phyloP scores from a whole-genome alignment of 768 basidiomycete species.

The Amanita muscaria region DNA sequence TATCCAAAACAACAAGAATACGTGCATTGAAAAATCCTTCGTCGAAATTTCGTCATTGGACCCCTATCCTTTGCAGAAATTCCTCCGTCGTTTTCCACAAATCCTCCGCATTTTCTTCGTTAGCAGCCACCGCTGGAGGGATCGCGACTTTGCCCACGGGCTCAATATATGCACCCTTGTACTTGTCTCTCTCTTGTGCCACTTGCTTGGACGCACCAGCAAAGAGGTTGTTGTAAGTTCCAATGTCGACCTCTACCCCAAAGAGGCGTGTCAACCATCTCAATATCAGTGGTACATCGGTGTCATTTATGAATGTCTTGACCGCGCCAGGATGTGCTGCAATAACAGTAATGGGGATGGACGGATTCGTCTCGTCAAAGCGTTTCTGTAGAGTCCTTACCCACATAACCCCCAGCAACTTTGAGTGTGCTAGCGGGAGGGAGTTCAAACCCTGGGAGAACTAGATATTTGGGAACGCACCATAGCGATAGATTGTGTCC shows the following conservation, averaged over 20 bases:
- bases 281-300: slow-evolving; percentile 7
- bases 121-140: slow-evolving; percentile 20
- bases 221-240: slow-evolving; percentile 28
- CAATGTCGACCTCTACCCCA: slow-evolving; percentile 18
- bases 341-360: slow-evolving; percentile 25
- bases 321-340: slow-evolving; percentile 35
- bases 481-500: slow-evolving; percentile 21
- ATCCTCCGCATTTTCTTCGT: slow-evolving; percentile 27
- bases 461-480: slow-evolving; percentile 14
- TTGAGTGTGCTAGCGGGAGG: slow-evolving; percentile 32
- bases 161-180: slow-evolving; percentile 28
- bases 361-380: slow-evolving; percentile 26
- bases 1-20: too few species aligned
- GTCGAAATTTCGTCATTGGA: slow-evolving; percentile 3
- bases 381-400: slow-evolving; percentile 40
- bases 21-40: too few species aligned
- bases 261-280: slow-evolving; percentile 10
- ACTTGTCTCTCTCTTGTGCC: slow-evolving; percentile 21
- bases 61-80: slow-evolving; percentile 20
- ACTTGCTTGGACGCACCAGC: slow-evolving; percentile 31
- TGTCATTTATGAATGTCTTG: slow-evolving; percentile 17
- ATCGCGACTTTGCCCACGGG: slow-evolving; percentile 16
- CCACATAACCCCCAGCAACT: slow-evolving; percentile 43
- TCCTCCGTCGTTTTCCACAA: slow-evolving; percentile 30
- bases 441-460: neutral